These are phyloP conservation scores for Coemansia sp. DNA, from an alignment of 371 early-diverging fungal genomes.

Conservation along the genomic window DNA sequence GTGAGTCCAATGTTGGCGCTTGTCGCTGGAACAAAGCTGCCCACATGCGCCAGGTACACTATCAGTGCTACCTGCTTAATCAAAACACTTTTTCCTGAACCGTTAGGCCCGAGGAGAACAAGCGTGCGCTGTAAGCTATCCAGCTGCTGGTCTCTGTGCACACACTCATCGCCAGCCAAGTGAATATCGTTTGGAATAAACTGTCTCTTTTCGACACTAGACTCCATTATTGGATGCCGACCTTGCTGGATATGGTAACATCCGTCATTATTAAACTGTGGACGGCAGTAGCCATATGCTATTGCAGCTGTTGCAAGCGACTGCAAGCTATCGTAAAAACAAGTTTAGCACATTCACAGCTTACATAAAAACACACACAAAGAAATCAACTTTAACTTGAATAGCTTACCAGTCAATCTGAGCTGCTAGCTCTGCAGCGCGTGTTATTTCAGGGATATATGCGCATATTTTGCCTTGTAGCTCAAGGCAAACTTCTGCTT, in stretches of 20 bases:
- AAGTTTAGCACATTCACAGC: not conserved
- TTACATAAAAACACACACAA: not conserved
- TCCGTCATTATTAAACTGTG: not conserved
- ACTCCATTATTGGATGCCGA: conserved; percentile 36
- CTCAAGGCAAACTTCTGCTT: conserved; percentile 36
- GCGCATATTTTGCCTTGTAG: conserved; percentile 18
- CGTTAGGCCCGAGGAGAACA: conserved; percentile 41
- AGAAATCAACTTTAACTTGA: not conserved
- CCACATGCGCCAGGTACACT: conserved; percentile 49
- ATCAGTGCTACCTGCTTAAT: conserved; percentile 35
- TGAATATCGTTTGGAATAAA: conserved; percentile 39
- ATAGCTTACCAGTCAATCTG: conserved; percentile 32
- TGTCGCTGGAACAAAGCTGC: conserved; percentile 39
- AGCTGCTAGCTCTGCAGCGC: conserved; percentile 22
- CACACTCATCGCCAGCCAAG: conserved; percentile 7
- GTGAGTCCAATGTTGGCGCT: conserved; percentile 22
- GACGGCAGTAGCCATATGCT: conserved; percentile 23
- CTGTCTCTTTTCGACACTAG: not conserved
- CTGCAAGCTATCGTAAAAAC: conserved; percentile 14
- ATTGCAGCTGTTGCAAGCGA: conserved; percentile 28
- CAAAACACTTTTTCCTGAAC: conserved; percentile 41
- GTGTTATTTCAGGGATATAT: not conserved
- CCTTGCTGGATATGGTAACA: conserved; percentile 31
- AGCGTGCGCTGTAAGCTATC: not conserved
- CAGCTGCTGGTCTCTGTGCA: not conserved